phyloP scores from a whole-genome alignment of 2,329 filamentous ascomycete species.

The Beauveria brongniartii region DNA sequence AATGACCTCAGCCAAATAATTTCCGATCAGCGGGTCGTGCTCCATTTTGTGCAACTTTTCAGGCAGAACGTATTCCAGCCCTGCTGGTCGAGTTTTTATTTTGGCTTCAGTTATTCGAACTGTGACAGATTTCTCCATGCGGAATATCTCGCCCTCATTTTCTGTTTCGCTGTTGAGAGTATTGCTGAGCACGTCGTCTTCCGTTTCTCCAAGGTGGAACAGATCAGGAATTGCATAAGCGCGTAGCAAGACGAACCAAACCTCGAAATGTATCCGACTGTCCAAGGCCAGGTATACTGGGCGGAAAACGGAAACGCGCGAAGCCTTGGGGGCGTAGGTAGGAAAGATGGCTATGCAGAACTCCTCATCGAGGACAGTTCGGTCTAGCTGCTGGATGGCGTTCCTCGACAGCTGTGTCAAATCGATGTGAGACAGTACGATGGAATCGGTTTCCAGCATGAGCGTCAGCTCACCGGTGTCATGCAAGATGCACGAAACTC shows the following conservation, averaged over 20 bases:
- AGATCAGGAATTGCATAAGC: constrained; percentile 90
- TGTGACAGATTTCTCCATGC: constrained; percentile 52
- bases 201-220: constrained; percentile 54
- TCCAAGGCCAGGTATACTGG: constrained; percentile 87
- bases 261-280: constrained; percentile 83
- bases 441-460: constrained; percentile 75
- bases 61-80: constrained; percentile 17
- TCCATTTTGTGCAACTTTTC: constrained; percentile 18
- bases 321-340: constrained; percentile 72
- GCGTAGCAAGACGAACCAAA: constrained; percentile 88
- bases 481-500: constrained; percentile 85
- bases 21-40: constrained; percentile 46
- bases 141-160: constrained; percentile 44
- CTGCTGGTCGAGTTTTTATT: constrained; percentile 33
- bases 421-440: constrained; percentile 74
- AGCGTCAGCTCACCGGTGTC: constrained; percentile 94
- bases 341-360: constrained; percentile 95
- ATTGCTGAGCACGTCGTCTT: constrained; percentile 35
- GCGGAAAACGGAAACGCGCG: constrained; percentile 67
- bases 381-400: constrained; percentile 83
- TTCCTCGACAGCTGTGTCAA: constrained; percentile 82
- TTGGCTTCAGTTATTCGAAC: constrained; percentile 56
- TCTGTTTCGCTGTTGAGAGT: constrained; percentile 30
- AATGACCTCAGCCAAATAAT: constrained; percentile 72
- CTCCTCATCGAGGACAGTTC: constrained; percentile 84